A percentile compares a stretch with the other conserved stretches of the same genome.
Evolutionary conservation across 345 rosid genomes (phyloP).

Genomic region (Arabidopsis suecica): DNA sequence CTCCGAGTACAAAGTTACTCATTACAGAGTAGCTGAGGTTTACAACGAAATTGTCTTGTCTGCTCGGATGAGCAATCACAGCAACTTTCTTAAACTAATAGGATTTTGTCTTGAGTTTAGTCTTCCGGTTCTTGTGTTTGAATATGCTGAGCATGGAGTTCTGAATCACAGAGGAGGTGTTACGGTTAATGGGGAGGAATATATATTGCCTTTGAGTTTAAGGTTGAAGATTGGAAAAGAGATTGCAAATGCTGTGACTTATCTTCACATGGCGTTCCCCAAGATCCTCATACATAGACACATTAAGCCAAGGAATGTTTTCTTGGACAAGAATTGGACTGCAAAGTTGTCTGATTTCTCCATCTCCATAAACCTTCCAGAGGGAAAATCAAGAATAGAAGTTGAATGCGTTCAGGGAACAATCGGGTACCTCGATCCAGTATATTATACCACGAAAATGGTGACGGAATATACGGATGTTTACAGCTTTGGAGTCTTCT

Average conservation of each 20-base stretch:
- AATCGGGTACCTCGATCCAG: conserved; percentile 2
- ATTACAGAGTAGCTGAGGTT: background rate
- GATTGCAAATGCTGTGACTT: conserved; percentile 26
- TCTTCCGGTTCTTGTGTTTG: conserved; percentile 25
- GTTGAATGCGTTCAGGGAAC: background rate
- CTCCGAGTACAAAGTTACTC: background rate
- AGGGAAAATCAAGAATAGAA: background rate
- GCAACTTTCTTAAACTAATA: conserved; percentile 10
- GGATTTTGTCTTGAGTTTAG: conserved; percentile 16
- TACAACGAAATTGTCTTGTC: conserved; percentile 18
- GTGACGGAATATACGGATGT: background rate
- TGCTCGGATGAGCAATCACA: conserved; percentile 31
- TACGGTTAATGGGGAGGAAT: background rate
- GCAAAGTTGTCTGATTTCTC: conserved; percentile 3
- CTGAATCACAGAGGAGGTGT: background rate
- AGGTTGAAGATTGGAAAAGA: conserved; percentile 15
- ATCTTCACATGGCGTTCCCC: conserved; percentile 22
- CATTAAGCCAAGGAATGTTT: conserved; percentile 2
- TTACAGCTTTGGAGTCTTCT: background rate
- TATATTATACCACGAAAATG: background rate
- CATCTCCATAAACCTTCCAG: background rate
- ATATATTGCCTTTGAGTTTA: conserved; percentile 5
- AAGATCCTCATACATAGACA: background rate
- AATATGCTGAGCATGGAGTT: conserved; percentile 20
- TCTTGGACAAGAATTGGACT: conserved; percentile 21